phyloP scores from a whole-genome alignment of 805 yeast species.

The Candida orba region DNA sequence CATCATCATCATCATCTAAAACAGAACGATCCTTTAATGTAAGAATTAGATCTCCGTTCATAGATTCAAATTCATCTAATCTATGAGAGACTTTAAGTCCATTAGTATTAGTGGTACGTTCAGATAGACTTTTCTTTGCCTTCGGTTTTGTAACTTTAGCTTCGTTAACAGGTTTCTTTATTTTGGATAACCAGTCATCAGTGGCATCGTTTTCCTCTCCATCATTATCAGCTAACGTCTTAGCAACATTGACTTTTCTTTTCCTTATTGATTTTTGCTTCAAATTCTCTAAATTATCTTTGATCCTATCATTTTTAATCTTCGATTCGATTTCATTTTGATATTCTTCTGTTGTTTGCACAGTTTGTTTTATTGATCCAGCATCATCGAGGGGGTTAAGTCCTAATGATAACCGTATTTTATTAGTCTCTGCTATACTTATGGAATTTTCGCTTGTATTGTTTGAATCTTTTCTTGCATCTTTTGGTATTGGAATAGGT shows the following conservation, averaged over 20 bases:
- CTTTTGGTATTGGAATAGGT: constrained; percentile 32
- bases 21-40: constrained; percentile 20
- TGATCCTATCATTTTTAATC: constrained; percentile 9
- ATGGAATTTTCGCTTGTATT: constrained; percentile 15
- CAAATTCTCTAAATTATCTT: constrained; percentile 11
- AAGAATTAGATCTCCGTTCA: constrained; percentile 12
- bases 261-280: constrained; percentile 11
- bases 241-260: constrained; percentile 7
- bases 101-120: not conserved
- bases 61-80: constrained; percentile 8
- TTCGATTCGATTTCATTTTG: constrained; percentile 1
- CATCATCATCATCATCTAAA: constrained; percentile 19
- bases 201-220: constrained; percentile 6
- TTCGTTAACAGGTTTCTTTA: constrained; percentile 3
- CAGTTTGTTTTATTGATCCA: not conserved
- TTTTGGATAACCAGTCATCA: constrained; percentile 19
- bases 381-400: constrained; percentile 15
- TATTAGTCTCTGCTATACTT: constrained; percentile 19
- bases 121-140: not conserved
- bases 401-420: constrained; percentile 19
- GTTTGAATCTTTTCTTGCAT: not conserved
- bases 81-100: constrained; percentile 19
- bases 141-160: not conserved
- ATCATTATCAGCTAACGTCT: constrained; percentile 12
- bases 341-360: constrained; percentile 12